phyloP scores from a whole-genome alignment of 371 early-diverging fungal species.

The Haplosporangium sp. region DNA sequence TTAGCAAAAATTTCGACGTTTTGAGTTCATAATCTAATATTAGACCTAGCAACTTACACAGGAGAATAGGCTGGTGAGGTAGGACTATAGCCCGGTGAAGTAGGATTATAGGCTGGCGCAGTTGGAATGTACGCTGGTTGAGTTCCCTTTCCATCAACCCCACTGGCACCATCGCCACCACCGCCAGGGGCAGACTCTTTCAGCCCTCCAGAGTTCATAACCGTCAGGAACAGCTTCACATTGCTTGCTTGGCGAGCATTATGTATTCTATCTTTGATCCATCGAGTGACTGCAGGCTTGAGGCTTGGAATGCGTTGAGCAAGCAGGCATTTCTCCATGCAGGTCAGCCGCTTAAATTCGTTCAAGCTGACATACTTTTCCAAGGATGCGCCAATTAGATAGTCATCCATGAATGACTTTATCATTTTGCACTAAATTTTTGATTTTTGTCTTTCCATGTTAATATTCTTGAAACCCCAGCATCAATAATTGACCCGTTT shows the following conservation, averaged over 20 bases:
- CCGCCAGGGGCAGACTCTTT: slow-evolving; percentile 6
- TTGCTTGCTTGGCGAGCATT: slow-evolving; percentile 19
- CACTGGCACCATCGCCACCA: neutral
- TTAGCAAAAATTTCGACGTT: no score
- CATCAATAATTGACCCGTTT: no score
- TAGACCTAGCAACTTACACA: no score
- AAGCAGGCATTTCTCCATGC: slow-evolving; percentile 63
- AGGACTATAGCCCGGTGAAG: neutral
- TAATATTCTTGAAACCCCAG: no score
- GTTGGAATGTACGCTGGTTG: neutral
- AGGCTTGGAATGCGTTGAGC: slow-evolving; percentile 56
- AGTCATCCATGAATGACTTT: slow-evolving; percentile 66
- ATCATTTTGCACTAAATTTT: slow-evolving; percentile 59
- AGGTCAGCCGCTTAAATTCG: slow-evolving; percentile 52
- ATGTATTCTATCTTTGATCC: slow-evolving; percentile 50
- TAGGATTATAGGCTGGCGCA: slow-evolving; percentile 11
- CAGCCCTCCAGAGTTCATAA: slow-evolving; percentile 45
- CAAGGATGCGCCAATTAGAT: slow-evolving; percentile 58
- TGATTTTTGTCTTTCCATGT: neutral
- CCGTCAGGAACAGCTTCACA: slow-evolving; percentile 37
- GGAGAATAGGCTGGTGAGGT: no score
- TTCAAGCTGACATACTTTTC: slow-evolving; percentile 51
- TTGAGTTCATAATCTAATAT: no score
- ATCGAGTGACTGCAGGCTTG: slow-evolving; percentile 39
- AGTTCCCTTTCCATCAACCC: neutral